These are phyloP conservation scores for Pterocarpus santalinus DNA, from an alignment of 306 rosid genomes.

Conservation along the genomic window DNA sequence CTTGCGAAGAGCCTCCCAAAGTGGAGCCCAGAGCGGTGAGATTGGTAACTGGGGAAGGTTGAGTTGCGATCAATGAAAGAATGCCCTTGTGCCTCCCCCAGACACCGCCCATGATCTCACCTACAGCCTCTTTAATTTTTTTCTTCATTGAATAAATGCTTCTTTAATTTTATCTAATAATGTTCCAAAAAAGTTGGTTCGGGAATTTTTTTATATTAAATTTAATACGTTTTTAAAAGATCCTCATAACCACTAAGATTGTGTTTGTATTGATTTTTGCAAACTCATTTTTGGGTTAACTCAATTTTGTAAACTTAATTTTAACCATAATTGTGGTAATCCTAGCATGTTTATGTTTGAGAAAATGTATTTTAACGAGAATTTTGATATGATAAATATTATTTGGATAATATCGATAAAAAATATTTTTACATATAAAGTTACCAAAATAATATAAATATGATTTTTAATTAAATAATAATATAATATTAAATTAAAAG, in stretches of 20 bases:
- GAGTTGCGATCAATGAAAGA: background rate
- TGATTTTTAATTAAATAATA: too few species aligned
- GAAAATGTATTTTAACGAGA: too few species aligned
- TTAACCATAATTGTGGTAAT: too few species aligned
- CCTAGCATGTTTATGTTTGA: too few species aligned
- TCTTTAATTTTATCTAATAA: background rate
- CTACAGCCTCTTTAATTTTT: background rate
- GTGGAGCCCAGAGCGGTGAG: slow-evolving; percentile 29
- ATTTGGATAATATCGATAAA: too few species aligned
- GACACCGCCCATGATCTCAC: slow-evolving; percentile 30
- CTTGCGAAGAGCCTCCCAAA: background rate
- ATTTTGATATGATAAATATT: too few species aligned
- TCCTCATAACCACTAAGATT: too few species aligned
- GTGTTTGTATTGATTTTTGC: background rate
- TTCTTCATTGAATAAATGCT: background rate
- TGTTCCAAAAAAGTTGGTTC: background rate
- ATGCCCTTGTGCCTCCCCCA: slow-evolving; percentile 36
- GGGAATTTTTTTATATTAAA: background rate
- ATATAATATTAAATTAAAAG: too few species aligned
- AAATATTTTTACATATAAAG: too few species aligned
- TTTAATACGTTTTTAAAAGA: background rate
- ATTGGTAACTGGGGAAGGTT: slow-evolving; percentile 43
- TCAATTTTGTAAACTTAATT: too few species aligned
- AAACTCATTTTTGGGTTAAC: too few species aligned
- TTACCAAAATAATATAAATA: too few species aligned